Evolutionary conservation across 495 filamentous ascomycete species (phyloP).

Genomic region (Corynascus novoguineensis): DNA sequence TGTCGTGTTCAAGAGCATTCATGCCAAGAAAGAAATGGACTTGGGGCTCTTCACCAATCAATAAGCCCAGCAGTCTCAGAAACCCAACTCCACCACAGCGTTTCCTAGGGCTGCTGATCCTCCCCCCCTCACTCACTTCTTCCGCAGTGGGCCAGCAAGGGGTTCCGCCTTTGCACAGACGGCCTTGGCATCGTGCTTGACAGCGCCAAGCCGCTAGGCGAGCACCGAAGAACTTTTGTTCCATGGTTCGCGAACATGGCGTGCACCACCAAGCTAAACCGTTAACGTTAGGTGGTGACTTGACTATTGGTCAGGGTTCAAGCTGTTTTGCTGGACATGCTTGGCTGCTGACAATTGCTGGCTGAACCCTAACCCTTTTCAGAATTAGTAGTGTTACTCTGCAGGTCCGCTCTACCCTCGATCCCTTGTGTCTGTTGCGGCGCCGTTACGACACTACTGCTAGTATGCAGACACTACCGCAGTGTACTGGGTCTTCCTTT

Average conservation of each 20-base stretch:
- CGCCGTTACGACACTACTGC: neutral
- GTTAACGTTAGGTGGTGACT: neutral
- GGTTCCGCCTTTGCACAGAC: neutral
- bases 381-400: neutral
- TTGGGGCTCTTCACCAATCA: no score
- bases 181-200: constrained; percentile 9
- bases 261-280: neutral
- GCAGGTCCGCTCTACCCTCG: no score
- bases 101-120: no score
- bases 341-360: neutral
- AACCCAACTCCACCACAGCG: no score
- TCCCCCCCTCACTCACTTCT: neutral
- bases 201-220: constrained; percentile 7
- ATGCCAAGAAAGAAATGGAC: no score
- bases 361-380: constrained; percentile 11
- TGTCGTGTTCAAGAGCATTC: no score
- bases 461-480: no score
- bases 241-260: constrained; percentile 7
- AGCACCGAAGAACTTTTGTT: neutral
- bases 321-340: no score
- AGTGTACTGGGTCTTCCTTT: no score
- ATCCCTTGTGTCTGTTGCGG: no score
- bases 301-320: neutral
- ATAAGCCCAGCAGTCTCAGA: no score
- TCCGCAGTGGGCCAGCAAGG: neutral